Percentiles rank a stretch among this genome's conserved stretches.
phyloP scores from a whole-genome alignment of 1,139 yeast species.

The Kodamaea arcana region DNA sequence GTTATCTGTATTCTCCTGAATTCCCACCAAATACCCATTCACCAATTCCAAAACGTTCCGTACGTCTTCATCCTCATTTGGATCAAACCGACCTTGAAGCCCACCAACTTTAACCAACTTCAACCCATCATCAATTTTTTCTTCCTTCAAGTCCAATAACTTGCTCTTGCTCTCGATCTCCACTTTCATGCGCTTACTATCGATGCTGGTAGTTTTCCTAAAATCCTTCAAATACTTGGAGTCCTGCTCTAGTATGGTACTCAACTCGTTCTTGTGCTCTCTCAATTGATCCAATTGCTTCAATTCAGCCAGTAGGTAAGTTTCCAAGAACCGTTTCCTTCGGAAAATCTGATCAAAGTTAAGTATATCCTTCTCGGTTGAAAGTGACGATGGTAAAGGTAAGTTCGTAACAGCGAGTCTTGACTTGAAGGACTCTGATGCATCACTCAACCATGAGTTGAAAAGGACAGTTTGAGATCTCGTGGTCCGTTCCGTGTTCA shows the following conservation, averaged over 20 bases:
- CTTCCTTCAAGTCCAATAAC: background rate
- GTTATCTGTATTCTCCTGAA: conserved; percentile 16
- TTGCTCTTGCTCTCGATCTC: conserved; percentile 5
- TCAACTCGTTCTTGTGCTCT: conserved; percentile 21
- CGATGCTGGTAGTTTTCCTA: conserved; percentile 10
- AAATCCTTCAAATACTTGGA: conserved; percentile 27
- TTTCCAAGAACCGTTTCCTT: conserved; percentile 31
- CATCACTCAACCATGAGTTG: conserved; percentile 29
- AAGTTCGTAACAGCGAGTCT: conserved; percentile 31
- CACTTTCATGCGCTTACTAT: conserved; percentile 7
- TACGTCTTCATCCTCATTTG: conserved; percentile 25
- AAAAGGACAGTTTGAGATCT: conserved; percentile 28
- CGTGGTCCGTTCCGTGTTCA: conserved; percentile 15
- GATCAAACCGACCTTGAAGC: conserved; percentile 16
- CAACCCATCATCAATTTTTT: background rate
- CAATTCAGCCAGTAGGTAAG: conserved; percentile 40
- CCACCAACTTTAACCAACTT: background rate
- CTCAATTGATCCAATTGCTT: conserved; percentile 37
- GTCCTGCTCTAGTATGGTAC: conserved; percentile 29
- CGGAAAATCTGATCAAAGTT: conserved; percentile 29
- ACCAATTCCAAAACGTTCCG: conserved; percentile 17
- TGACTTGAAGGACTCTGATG: conserved; percentile 26
- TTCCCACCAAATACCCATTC: conserved; percentile 16
- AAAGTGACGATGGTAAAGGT: conserved; percentile 25
- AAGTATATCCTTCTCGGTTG: conserved; percentile 22